Conservation (phyloP, 1,284 basidiomycete genomes). For the Ceratobasidium theobromae region DNA sequence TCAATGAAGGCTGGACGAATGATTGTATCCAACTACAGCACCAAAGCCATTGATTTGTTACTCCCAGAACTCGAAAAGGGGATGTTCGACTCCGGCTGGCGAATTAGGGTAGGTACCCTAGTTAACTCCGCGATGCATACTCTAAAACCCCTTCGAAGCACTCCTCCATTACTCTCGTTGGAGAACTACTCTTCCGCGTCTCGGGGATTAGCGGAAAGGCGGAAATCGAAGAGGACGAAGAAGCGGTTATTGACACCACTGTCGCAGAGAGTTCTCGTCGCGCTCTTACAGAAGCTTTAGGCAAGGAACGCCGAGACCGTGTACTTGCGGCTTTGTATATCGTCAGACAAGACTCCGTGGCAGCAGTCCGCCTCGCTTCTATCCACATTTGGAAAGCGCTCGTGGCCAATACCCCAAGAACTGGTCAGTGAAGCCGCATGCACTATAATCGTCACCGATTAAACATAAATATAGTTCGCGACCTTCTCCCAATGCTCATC, state of each 20-base stretch:
- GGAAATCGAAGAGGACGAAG: conserved; percentile 79
- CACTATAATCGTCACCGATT: conserved; percentile 15
- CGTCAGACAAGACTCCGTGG: conserved; percentile 91
- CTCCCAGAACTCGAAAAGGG: conserved; percentile 93
- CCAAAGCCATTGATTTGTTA: conserved; percentile 88
- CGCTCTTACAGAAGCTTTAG: conserved; percentile 86
- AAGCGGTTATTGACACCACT: conserved; percentile 57
- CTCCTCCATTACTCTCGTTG: conserved; percentile 93
- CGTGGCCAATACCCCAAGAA: conserved; percentile 86
- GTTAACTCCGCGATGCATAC: not conserved
- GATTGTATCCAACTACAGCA: conserved; percentile 96
- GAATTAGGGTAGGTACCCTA: conserved; percentile 73
- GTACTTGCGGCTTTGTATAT: conserved; percentile 91
- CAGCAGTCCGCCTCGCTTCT: conserved; percentile 86
- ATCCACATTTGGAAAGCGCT: conserved; percentile 99
- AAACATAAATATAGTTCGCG: conserved; percentile 67
- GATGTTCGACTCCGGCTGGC: conserved; percentile 94
- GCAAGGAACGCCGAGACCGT: conserved; percentile 84
- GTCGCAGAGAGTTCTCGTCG: conserved; percentile 78
- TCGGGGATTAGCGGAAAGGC: conserved; percentile 94
- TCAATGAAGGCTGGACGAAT: conserved; percentile 99
- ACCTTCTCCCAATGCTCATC: conserved; percentile 88
- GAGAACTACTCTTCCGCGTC: conserved; percentile 96
- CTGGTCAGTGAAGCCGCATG: conserved; percentile 52
- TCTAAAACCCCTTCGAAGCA: conserved; percentile 53